A percentile compares a stretch with the other conserved stretches of the same genome.
These are phyloP conservation scores for Linum lewisii DNA, from an alignment of 345 rosid species.

Conservation along the genomic window DNA sequence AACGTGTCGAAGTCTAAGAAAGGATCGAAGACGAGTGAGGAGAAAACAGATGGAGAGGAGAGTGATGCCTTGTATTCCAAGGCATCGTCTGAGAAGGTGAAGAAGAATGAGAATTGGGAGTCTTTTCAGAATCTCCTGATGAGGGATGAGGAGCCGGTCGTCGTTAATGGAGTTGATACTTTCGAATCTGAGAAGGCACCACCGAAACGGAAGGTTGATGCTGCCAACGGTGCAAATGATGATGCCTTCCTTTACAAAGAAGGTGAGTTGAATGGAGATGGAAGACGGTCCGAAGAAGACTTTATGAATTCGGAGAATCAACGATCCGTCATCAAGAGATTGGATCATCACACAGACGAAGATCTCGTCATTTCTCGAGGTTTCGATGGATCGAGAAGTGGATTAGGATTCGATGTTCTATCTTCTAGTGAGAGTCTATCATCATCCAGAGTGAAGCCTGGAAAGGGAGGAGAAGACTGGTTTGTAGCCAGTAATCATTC, in stretches of 20 bases:
- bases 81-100: conserved; percentile 22
- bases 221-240: too few relatives aligned
- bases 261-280: conserved; percentile 25
- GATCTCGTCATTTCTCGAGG: conserved; percentile 35
- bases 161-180: conserved; percentile 15
- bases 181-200: conserved; percentile 28
- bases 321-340: conserved; percentile 37
- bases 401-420: conserved; percentile 15
- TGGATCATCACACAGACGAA: conserved; percentile 39
- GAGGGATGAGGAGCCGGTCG: conserved; percentile 36
- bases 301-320: conserved; percentile 36
- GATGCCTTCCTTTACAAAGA: conserved; percentile 40
- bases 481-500: conserved; percentile 25
- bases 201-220: conserved; percentile 17
- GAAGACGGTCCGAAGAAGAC: conserved; percentile 29
- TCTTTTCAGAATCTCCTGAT: conserved; percentile 60
- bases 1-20: conserved; percentile 25
- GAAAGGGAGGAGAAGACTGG: conserved; percentile 56
- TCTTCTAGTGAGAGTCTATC: conserved; percentile 25
- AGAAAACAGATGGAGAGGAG: conserved; percentile 10
- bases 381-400: conserved; percentile 33
- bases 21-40: conserved; percentile 21
- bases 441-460: conserved; percentile 33
- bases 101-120: conserved; percentile 53
- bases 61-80: conserved; percentile 15